Evolutionary conservation across 306 rosid genomes (phyloP).

Genomic region (Geum urbanum): DNA sequence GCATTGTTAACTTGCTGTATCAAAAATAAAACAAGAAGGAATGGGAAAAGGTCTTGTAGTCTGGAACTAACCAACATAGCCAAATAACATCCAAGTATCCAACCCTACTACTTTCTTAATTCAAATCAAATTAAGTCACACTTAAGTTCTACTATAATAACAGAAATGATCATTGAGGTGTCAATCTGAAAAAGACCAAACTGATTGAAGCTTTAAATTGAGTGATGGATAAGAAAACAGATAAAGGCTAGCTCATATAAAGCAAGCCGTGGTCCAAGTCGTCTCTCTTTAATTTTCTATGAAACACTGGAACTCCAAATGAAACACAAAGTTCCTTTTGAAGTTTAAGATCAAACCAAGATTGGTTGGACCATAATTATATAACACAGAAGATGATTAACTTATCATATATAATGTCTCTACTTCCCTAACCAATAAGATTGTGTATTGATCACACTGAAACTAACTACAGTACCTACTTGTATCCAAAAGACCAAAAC

Average conservation of each 20-base stretch:
- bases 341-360: not conserved
- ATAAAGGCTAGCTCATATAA: not conserved
- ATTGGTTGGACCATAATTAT: not conserved
- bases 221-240: not conserved
- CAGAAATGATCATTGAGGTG: not conserved
- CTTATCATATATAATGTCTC: not conserved
- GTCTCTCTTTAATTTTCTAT: not conserved
- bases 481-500: not conserved
- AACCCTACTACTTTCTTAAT: not conserved
- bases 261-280: not conserved
- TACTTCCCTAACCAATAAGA: not conserved
- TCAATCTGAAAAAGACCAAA: not conserved
- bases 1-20: not conserved
- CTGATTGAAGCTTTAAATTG: not conserved
- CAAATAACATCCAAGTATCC: not conserved
- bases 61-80: not conserved
- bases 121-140: not conserved
- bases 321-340: not conserved
- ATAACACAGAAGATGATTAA: not conserved
- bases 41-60: not conserved
- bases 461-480: not conserved
- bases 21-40: not conserved
- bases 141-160: not conserved
- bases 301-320: not conserved
- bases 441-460: not conserved